Conservation (phyloP, 768 basidiomycete genomes). For the Fomitopsis pulvina region DNA sequence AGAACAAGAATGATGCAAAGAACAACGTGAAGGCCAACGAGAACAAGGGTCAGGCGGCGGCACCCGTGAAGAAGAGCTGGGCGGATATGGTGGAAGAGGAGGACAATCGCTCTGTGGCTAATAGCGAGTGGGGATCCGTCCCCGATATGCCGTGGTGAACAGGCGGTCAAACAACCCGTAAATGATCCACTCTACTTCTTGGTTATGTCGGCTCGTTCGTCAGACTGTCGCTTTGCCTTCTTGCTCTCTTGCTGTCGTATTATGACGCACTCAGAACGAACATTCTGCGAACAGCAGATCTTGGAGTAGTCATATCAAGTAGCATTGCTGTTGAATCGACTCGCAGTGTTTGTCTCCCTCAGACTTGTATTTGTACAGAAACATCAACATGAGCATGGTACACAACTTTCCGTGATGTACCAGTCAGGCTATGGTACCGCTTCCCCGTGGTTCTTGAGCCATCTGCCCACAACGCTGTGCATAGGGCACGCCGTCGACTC, state of each 20-base stretch:
- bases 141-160: constrained; percentile 12
- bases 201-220: neutral
- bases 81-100: constrained; percentile 8
- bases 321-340: no score
- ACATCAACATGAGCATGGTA: no score
- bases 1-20: neutral
- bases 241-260: neutral
- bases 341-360: no score
- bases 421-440: neutral
- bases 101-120: constrained; percentile 5
- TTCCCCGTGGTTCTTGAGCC: constrained; percentile 49
- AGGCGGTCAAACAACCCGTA: neutral
- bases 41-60: neutral
- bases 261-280: neutral
- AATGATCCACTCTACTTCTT: neutral
- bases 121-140: constrained; percentile 9
- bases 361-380: no score
- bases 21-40: neutral
- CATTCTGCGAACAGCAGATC: neutral
- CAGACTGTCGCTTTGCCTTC: neutral
- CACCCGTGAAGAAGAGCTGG: constrained; percentile 1
- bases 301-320: no score
- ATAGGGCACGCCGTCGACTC: constrained; percentile 61
- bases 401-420: neutral
- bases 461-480: constrained; percentile 43